Evolutionary conservation across 495 filamentous ascomycete genomes (phyloP).

Genomic region (Chaetomium cochliodes): DNA sequence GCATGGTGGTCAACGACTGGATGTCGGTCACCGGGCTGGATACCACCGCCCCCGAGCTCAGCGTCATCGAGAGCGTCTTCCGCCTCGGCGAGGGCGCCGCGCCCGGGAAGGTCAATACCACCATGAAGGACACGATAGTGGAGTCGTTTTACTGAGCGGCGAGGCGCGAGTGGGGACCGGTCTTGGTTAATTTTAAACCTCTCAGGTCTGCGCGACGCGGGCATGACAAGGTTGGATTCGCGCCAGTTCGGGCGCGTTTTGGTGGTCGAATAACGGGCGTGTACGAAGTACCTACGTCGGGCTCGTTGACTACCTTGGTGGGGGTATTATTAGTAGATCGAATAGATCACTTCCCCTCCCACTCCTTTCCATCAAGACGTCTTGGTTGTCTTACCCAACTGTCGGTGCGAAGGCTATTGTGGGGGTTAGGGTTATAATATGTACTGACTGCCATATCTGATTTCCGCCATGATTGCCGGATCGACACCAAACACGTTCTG

Average conservation of each 20-base stretch:
- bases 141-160: slow-evolving; percentile 86
- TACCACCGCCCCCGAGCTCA: slow-evolving; percentile 94
- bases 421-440: neutral
- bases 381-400: neutral
- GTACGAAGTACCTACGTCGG: neutral
- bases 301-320: neutral
- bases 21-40: slow-evolving; percentile 94
- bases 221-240: slow-evolving; percentile 4
- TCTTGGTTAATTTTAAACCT: neutral
- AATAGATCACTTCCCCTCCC: neutral
- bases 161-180: neutral
- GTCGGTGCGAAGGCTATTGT: neutral
- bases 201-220: slow-evolving; percentile 3
- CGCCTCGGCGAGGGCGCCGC: slow-evolving; percentile 83
- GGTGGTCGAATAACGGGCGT: neutral
- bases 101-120: slow-evolving; percentile 69
- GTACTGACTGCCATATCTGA: neutral
- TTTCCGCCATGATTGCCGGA: neutral
- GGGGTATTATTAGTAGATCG: slow-evolving; percentile 2
- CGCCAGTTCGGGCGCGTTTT: neutral
- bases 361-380: neutral
- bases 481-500: neutral
- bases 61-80: slow-evolving; percentile 94
- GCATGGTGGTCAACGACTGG: slow-evolving; percentile 99
- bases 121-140: slow-evolving; percentile 94